Percentiles rank a stretch among this genome's conserved stretches.
phyloP scores from a whole-genome alignment of 179 eudicot genomes.

The Drosera spatulata region DNA sequence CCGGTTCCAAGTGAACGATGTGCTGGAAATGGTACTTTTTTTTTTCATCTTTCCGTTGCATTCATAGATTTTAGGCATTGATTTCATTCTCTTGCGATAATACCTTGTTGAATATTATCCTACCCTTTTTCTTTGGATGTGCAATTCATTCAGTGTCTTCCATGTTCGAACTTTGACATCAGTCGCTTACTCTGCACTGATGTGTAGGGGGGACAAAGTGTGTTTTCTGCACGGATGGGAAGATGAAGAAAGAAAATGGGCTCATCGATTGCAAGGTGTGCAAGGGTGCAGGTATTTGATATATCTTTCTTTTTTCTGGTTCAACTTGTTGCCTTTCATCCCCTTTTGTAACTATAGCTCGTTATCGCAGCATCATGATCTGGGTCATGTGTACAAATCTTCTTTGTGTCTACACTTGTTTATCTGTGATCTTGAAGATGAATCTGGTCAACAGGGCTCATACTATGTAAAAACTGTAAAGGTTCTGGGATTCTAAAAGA shows the following conservation, averaged over 20 bases:
- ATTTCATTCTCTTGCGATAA: too few relatives aligned
- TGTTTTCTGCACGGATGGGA: conserved; percentile 82
- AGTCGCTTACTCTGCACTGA: conserved; percentile 1
- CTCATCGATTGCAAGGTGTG: conserved; percentile 89
- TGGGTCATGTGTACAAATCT: too few relatives aligned
- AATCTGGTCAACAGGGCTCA: conserved; percentile 41
- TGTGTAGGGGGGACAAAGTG: conserved; percentile 88
- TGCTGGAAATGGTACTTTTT: conserved; percentile 81
- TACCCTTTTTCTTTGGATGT: neutral
- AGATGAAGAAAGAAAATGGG: conserved; percentile 86
- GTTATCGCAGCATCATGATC: too few relatives aligned
- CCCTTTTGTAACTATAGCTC: too few relatives aligned
- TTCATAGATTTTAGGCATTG: neutral
- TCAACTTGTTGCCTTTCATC: too few relatives aligned
- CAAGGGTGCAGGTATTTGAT: conserved; percentile 87
- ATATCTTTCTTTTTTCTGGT: neutral
- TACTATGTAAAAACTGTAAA: conserved; percentile 92
- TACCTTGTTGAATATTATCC: neutral
- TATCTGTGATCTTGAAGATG: neutral
- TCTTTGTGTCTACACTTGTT: too few relatives aligned
- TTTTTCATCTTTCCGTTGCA: neutral
- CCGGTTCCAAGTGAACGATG: conserved; percentile 94
- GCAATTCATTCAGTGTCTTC: neutral
- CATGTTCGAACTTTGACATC: neutral
- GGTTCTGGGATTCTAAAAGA: conserved; percentile 87